Evolutionary conservation across 129 eudicot species (phyloP), one percentile per base, ranked within the genome.

Genomic region (Gnaphalium uliginosum): DNA sequence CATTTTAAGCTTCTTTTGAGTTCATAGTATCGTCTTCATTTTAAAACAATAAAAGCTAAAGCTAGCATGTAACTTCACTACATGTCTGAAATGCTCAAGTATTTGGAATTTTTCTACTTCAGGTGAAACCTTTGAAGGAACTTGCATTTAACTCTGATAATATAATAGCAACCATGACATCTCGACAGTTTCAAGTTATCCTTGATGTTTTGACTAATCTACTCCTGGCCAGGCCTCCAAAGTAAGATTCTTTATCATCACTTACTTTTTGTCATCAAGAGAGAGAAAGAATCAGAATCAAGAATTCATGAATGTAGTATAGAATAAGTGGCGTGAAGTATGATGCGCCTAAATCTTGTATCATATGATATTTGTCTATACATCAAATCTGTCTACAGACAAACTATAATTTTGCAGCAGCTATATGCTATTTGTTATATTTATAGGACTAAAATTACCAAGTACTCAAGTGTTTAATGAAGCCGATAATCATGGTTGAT

Each of bases 51-150:
- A 23, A 41, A 77, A 39, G 75, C 68, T 77, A 48, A 25, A 75
- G 59, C 59, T 51, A 15, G 23, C 59, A 53, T 53, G 59, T 53
- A n/a, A 53, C 59, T 21, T 54, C 61, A 54, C 11, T 8, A 33
- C 23, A 14, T 1, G 46, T 57, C 18, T 58, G 57, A 58, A 19
- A 22, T 57, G 37, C 24, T 46, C 17, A 63, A 71, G 46, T n/a
- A 29, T 50, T 62, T 51, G 72, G 75, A 58, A 39, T 78, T 37
- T 69, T 71, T 71, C 17, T 80, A 67, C 54, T 80, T 71, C 88
- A 93, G 98, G 90, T 93, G 86, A 93, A 93, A 81, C 98, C 98
- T 48, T 77, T 93, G 76, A 90, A 93, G 83, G 98, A 93, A 84
- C 90, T 93, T n/a, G 79, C 86, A 14, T 93, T 90, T 79, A 93